Base-by-base conservation (phyloP, 2,329 filamentous ascomycete genomes). In the Monosporascus sp. region DNA sequence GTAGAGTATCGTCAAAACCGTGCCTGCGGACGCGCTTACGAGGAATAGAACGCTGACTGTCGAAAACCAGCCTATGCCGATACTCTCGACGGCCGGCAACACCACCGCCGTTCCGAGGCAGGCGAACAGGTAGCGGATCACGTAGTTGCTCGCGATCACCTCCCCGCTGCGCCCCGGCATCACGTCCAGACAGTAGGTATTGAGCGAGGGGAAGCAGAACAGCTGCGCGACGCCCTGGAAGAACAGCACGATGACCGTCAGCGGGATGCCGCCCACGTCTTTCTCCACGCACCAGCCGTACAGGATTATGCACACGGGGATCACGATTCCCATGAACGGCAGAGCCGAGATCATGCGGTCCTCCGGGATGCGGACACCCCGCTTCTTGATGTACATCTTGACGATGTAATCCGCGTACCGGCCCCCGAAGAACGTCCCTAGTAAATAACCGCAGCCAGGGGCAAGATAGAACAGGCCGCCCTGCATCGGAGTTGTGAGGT, bases 141-240 rank as follows among this genome's bases (percentile, higher is more conserved):
- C 84, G 68, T 92, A 94, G 68, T 93, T 94, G 0, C 88, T 87
- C 0, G 88, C 88, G 44, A 90, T 83, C 3, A 93, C 87, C 64
- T 94, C 89, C 3, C 86, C 82, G 44, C 83, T 83, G 31, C 81
- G 75, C 1, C 77, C 77, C 59, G 87, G 87, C 85, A 92, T 90
- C 14, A 93, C 88, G 67, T 94, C 89, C 41, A 94, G 71, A 66
- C 88, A 92, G 70, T 94, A 92, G 0, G 88, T 89, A 67, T 92
- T 91, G 56, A 92, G 68, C 48, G 81, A 83, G 0, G 87, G 87
- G 63, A 91, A 91, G 61, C 86, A 88, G 64, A 90, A 88, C 6
- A 91, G 73, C 68, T 91, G 87, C 0, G 83, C 86, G 0, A 91
- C 77, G 1, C 88, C 88, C 64, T 91, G 87, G 3, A 87, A 55